Percentiles rank a stretch among this genome's conserved stretches.
Evolutionary conservation across 768 basidiomycete species (phyloP).

Genomic region (Tulasnella sp.): DNA sequence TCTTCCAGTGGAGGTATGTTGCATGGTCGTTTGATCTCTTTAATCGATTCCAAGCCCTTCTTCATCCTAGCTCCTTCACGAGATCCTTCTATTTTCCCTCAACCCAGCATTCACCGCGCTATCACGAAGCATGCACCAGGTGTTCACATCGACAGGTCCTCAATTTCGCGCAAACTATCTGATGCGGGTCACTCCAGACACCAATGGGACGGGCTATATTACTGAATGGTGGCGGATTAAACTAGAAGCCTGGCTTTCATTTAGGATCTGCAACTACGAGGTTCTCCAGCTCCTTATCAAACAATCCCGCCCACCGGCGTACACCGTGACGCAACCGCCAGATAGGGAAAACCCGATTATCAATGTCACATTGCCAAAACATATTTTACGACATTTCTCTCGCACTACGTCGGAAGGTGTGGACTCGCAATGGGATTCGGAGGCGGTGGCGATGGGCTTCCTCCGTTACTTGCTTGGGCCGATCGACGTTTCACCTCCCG

Average conservation of each 20-base stretch:
- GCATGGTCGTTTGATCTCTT: neutral
- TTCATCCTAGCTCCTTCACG: slow-evolving; percentile 52
- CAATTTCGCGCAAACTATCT: slow-evolving; percentile 62
- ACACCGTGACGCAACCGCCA: neutral
- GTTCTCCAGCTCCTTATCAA: slow-evolving; percentile 1
- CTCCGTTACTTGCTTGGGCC: slow-evolving; percentile 29
- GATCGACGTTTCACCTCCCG: neutral
- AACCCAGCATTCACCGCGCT: slow-evolving; percentile 52
- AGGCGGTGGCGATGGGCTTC: neutral
- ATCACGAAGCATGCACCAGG: slow-evolving; percentile 39
- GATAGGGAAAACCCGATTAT: neutral
- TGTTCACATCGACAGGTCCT: slow-evolving; percentile 45
- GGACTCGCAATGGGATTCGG: neutral
- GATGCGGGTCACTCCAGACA: slow-evolving; percentile 17
- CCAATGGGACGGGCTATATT: neutral
- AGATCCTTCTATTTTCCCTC: slow-evolving; percentile 60
- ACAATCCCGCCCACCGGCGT: neutral
- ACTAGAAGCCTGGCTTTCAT: slow-evolving; percentile 15
- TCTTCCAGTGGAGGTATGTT: slow-evolving; percentile 22
- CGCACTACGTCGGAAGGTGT: neutral
- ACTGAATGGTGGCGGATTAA: neutral
- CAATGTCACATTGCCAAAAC: neutral
- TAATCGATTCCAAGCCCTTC: neutral
- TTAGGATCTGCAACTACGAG: slow-evolving; percentile 24
- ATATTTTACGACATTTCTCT: neutral